Conservation (phyloP, 2,329 filamentous ascomycete species). For the Metarhizium humberi region DNA sequence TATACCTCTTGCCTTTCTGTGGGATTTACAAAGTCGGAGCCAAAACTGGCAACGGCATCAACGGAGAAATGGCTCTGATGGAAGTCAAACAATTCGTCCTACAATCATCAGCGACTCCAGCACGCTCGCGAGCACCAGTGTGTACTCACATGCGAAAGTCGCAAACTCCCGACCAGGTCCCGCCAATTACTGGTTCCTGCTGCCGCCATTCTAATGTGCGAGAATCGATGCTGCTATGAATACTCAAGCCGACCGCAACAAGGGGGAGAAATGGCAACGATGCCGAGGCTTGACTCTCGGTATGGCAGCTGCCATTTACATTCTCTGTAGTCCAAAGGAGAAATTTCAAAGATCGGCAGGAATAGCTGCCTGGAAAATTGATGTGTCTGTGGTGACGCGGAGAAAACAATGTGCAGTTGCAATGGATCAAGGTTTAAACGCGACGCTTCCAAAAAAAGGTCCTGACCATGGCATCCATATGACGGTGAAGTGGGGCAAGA, state of each 20-base stretch:
- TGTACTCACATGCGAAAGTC: constrained; percentile 2
- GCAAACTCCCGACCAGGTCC: background rate
- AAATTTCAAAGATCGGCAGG: background rate
- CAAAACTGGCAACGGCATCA: constrained; percentile 36
- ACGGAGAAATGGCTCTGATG: constrained; percentile 50
- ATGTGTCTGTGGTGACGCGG: background rate
- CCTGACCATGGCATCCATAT: background rate
- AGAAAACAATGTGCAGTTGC: background rate
- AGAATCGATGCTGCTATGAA: background rate
- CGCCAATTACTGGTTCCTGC: background rate
- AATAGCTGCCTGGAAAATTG: background rate
- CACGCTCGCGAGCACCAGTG: background rate
- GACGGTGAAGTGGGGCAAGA: background rate
- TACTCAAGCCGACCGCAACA: background rate
- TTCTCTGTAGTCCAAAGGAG: background rate
- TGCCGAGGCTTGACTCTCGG: background rate
- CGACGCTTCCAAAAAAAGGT: background rate
- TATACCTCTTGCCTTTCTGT: constrained; percentile 21
- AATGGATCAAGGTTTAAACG: background rate
- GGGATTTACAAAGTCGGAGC: constrained; percentile 31
- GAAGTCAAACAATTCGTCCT: constrained; percentile 54
- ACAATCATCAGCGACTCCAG: background rate
- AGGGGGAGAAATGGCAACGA: background rate
- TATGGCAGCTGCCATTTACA: background rate
- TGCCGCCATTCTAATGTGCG: constrained; percentile 1